Conservation (phyloP, 1,139 yeast species). For the Yamadazyma buinensis region DNA sequence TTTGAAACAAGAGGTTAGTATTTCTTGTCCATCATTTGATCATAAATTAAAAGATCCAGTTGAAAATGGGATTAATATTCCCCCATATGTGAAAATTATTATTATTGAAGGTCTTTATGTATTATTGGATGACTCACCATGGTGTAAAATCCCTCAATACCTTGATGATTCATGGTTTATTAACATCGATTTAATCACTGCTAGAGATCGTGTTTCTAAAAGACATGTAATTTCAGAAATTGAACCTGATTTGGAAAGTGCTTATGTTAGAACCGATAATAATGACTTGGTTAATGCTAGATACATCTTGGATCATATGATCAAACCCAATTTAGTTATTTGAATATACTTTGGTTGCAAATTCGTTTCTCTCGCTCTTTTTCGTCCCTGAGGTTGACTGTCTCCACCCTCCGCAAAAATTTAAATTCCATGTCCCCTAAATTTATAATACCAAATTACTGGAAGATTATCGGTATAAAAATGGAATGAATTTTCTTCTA, state of each 20-base stretch:
- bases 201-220: slow-evolving; percentile 57
- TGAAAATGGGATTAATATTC: slow-evolving; percentile 46
- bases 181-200: slow-evolving; percentile 39
- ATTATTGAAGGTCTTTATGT: slow-evolving; percentile 67
- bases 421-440: no score
- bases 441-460: no score
- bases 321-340: not conserved
- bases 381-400: no score
- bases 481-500: no score
- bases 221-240: slow-evolving; percentile 78
- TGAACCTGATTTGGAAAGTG: slow-evolving; percentile 50
- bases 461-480: no score
- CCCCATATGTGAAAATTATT: slow-evolving; percentile 44
- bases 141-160: slow-evolving; percentile 41
- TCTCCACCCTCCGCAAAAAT: no score
- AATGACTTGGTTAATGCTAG: slow-evolving; percentile 72
- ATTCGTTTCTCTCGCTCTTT: no score
- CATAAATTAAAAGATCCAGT: slow-evolving; percentile 69
- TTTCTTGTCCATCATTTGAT: slow-evolving; percentile 67
- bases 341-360: no score
- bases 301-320: slow-evolving; percentile 31
- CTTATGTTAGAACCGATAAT: slow-evolving; percentile 55
- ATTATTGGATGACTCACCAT: slow-evolving; percentile 43
- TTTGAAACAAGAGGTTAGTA: slow-evolving; percentile 16
- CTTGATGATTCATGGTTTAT: slow-evolving; percentile 46